Conservation (phyloP, 2,329 filamentous ascomycete species). For the Rasamsonia emersonii region DNA sequence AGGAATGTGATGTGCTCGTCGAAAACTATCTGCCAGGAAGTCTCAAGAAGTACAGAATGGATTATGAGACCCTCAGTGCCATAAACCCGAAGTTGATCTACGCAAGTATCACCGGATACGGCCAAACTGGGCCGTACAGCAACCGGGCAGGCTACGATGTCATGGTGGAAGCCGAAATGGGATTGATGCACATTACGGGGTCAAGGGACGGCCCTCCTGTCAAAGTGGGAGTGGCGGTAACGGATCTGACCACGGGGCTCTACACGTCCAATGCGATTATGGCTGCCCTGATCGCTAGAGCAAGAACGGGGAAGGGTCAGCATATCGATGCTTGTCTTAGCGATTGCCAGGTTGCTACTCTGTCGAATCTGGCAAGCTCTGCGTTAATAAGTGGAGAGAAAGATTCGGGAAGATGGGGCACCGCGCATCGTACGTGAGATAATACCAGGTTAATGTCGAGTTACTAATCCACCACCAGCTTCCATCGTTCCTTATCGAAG, state of each 20-base stretch:
- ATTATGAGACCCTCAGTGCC: constrained; percentile 69
- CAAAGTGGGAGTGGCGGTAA: constrained; percentile 95
- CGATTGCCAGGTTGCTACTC: constrained; percentile 88
- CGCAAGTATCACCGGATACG: constrained; percentile 93
- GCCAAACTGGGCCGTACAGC: constrained; percentile 86
- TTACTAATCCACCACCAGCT: constrained; percentile 45
- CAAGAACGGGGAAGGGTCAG: constrained; percentile 69
- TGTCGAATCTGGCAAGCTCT: constrained; percentile 93
- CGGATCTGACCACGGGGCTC: constrained; percentile 86
- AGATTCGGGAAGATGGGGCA: constrained; percentile 89
- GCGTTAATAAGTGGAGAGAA: constrained; percentile 79
- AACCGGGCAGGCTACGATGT: constrained; percentile 91
- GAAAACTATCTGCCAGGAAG: constrained; percentile 93
- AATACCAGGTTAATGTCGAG: neutral
- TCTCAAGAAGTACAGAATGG: constrained; percentile 82
- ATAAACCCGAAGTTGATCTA: constrained; percentile 88
- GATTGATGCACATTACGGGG: constrained; percentile 97
- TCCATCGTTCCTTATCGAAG: constrained; percentile 94
- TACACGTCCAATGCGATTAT: constrained; percentile 95
- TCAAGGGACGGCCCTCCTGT: constrained; percentile 80
- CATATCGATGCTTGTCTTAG: constrained; percentile 87
- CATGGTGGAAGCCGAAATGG: constrained; percentile 98
- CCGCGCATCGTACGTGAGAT: constrained; percentile 66
- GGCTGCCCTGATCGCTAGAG: constrained; percentile 75
- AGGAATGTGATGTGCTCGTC: constrained; percentile 82